These are phyloP conservation scores for Eimeria zaria DNA, from an alignment of 169 alveolate species.

Conservation along the genomic window DNA sequence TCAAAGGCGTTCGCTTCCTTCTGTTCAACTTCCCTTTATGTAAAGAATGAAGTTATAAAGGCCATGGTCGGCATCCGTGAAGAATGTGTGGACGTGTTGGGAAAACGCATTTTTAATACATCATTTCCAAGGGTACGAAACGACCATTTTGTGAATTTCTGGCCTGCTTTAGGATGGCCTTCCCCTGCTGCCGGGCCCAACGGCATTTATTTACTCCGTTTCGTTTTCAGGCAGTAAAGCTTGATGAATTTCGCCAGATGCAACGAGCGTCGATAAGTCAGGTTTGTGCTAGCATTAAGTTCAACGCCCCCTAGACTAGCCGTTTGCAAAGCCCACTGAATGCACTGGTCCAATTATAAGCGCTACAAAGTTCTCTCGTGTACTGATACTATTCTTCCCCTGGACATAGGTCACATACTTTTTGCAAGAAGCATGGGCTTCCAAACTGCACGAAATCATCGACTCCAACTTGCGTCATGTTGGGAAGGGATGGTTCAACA, in stretches of 20 bases:
- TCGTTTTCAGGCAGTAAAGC: slow-evolving; percentile 89
- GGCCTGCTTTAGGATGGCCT: neutral
- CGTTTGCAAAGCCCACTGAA: neutral
- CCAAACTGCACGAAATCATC: slow-evolving; percentile 89
- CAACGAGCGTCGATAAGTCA: slow-evolving; percentile 91
- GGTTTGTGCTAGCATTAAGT: neutral
- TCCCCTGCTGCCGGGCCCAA: neutral
- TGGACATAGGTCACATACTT: slow-evolving; percentile 88
- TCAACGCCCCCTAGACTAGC: neutral
- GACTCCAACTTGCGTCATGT: slow-evolving; percentile 92
- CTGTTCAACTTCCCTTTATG: slow-evolving; percentile 94
- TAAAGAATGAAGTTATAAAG: slow-evolving; percentile 94
- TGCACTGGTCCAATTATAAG: neutral
- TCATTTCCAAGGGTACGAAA: slow-evolving; percentile 88
- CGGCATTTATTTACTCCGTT: neutral
- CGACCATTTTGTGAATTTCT: neutral
- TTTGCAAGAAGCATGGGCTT: slow-evolving; percentile 93
- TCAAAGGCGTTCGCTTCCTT: slow-evolving; percentile 93
- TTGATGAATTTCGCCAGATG: slow-evolving; percentile 95
- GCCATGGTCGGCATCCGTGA: slow-evolving; percentile 94
- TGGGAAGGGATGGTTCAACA: slow-evolving; percentile 97
- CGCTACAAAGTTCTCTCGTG: neutral
- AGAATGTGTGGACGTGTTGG: slow-evolving; percentile 91
- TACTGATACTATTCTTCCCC: neutral
- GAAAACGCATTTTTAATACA: slow-evolving; percentile 90